Evolutionary conservation across 1,284 basidiomycete genomes (phyloP).

Genomic region (Rhodotorula sp.): DNA sequence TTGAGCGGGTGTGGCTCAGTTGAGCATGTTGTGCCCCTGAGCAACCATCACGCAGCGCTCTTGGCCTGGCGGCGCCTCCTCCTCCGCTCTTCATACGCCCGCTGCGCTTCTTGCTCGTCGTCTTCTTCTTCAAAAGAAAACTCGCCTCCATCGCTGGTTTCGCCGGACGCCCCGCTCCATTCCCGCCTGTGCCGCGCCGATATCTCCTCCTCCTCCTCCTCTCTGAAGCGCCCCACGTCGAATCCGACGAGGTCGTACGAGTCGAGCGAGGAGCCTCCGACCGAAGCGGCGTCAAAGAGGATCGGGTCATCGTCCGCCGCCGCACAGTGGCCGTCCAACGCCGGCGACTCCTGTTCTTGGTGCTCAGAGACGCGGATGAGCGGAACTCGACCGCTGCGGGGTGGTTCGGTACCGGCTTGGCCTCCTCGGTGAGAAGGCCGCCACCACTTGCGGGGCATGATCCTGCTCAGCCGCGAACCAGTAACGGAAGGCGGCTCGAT

Average conservation of each 20-base stretch:
- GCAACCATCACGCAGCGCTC: not conserved
- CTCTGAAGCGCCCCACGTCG: no score
- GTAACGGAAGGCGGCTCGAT: no score
- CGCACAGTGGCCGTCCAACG: not conserved
- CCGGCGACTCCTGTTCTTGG: not conserved
- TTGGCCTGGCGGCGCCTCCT: slow-evolving; percentile 1
- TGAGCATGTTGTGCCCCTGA: no score
- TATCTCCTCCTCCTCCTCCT: no score
- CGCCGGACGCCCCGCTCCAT: no score
- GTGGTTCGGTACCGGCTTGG: not conserved
- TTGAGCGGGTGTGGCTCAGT: no score
- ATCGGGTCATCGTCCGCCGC: not conserved
- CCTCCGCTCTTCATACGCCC: slow-evolving; percentile 47
- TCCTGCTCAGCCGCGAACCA: no score
- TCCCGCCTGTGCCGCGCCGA: no score
- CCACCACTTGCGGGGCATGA: not conserved
- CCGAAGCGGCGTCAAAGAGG: not conserved
- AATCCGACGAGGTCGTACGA: not conserved
- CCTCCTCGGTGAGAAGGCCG: not conserved
- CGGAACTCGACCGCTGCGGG: not conserved
- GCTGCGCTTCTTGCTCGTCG: slow-evolving; percentile 54
- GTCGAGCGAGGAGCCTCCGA: not conserved
- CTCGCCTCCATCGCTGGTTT: no score
- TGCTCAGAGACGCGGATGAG: not conserved
- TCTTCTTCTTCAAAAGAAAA: slow-evolving; percentile 10